Evolutionary conservation across 371 early-diverging fungal genomes (phyloP).

Genomic region (Mucor circinelloides): DNA sequence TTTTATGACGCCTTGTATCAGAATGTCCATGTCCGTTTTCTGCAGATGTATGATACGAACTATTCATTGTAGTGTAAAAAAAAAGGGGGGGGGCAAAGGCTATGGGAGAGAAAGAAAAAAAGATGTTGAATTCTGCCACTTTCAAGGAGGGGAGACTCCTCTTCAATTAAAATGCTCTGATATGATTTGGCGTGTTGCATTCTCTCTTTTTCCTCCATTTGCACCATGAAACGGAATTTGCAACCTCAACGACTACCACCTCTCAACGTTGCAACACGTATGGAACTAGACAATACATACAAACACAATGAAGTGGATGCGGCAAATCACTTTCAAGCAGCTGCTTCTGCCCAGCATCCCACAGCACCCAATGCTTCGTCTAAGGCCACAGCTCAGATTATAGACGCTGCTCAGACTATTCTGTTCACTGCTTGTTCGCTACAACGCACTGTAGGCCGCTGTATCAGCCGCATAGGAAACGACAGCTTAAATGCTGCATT

Average conservation of each 20-base stretch:
- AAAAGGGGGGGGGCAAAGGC: background rate
- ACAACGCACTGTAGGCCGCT: conserved; percentile 29
- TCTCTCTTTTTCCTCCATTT: background rate
- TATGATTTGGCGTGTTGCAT: background rate
- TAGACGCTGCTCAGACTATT: conserved; percentile 36
- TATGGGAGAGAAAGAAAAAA: background rate
- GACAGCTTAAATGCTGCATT: conserved; percentile 27
- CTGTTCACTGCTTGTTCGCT: conserved; percentile 34
- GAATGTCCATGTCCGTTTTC: background rate
- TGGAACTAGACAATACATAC: background rate
- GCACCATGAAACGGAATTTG: background rate
- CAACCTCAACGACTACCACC: conserved; percentile 10
- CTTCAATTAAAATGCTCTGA: background rate
- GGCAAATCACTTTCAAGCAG: background rate
- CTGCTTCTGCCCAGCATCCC: background rate
- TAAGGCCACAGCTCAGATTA: background rate
- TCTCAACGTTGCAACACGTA: background rate
- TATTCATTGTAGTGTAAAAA: background rate
- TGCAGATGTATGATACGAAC: background rate
- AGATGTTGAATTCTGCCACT: background rate
- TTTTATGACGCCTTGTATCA: background rate
- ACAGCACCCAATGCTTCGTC: background rate
- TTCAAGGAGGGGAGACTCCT: background rate
- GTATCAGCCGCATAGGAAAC: conserved; percentile 26
- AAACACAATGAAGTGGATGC: background rate